Conservation (phyloP, 75 land plant genomes). For the Sequoiadendron giganteum region DNA sequence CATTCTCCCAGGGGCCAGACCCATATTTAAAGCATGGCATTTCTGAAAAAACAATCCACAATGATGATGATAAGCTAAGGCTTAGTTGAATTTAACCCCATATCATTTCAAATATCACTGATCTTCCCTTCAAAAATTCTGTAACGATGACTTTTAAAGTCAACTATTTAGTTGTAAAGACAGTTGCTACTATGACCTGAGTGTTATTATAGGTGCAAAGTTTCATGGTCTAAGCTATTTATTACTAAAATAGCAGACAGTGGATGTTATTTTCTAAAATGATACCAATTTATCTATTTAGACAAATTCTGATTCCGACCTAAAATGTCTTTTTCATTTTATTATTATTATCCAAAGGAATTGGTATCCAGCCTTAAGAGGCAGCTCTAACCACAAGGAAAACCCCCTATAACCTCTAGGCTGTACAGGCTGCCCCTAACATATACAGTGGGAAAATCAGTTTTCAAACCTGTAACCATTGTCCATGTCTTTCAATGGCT, state of each 20-base stretch:
- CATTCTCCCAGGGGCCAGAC: neutral
- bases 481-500: too few relatives aligned
- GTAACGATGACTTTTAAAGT: neutral
- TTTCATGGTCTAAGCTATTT: neutral
- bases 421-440: too few relatives aligned
- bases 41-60: neutral
- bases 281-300: neutral
- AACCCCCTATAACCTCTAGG: too few relatives aligned
- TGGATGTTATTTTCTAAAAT: neutral
- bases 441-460: too few relatives aligned
- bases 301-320: neutral
- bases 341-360: too few relatives aligned
- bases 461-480: too few relatives aligned
- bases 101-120: neutral
- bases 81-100: neutral
- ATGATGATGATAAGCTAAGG: neutral
- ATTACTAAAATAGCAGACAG: neutral
- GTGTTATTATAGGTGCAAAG: neutral
- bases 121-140: neutral
- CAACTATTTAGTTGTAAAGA: neutral
- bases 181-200: neutral
- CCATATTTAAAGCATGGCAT: neutral
- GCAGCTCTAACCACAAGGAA: too few relatives aligned
- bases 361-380: too few relatives aligned
- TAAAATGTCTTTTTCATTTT: neutral